Base-by-base conservation (phyloP, 495 filamentous ascomycete species). In the Aspergillus cavernicola region DNA sequence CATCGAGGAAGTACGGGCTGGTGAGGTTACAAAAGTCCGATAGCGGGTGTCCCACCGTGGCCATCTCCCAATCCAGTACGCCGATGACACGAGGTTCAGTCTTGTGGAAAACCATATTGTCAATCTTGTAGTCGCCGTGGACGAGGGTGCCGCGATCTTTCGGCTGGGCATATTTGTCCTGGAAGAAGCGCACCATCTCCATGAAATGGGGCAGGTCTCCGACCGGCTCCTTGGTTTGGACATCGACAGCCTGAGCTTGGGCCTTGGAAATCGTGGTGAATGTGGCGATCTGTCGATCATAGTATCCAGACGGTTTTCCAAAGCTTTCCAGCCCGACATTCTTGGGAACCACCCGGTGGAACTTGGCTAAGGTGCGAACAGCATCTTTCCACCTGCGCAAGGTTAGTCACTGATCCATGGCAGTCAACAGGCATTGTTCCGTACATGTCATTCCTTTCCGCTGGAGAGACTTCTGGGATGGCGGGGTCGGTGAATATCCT, bases 121-220 rank as follows among this genome's bases (percentile, higher is more conserved):
- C 93, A 62, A 98, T 92, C 72, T 98, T 98, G 74, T 92, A 98
- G 62, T 98, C 93, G 22, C 93, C 93, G 61, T 98, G 93, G 22
- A 98, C 84, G 18, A 96, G 75, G 2, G 84, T 85, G 19, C 81
- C 84, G 36, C 88, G 76, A 61, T 97, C 92, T 26, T 75, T 77
- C 2, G 93, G 92, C 64, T 95, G 89, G 26, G 72, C 77, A 4
- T 63, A 37, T 51, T 75, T 80, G 54, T 71, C 67, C 52, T 82
- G 71, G 68, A 97, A 96, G 72, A 92, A 96, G 2, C 63, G 65
- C 51, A 92, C 79, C 73, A 95, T 87, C 26, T 88, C 86, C 18
- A 85, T 77, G 46, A 92, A 89, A 64, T 90, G 80, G 23, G 92
- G 90, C 41, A 97, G 85, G 59, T 81, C 79, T 22, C 92, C 92